Conservation (phyloP, 75 land plant species). For the Adiantum capillusveneris region DNA sequence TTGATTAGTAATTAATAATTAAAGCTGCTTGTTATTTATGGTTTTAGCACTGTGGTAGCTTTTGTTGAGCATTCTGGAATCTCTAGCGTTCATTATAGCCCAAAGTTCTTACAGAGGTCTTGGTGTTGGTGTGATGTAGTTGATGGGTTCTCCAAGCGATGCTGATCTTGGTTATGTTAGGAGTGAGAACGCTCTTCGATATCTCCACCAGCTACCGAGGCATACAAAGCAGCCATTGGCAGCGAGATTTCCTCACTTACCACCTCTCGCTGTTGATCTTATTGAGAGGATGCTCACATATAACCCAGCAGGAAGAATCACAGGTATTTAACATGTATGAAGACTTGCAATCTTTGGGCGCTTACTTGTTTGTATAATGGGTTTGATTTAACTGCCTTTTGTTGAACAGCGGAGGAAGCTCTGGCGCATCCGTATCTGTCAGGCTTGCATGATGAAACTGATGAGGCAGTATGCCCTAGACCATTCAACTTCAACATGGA, state of each 20-base stretch:
- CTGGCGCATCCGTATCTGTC: slow-evolving; percentile 66
- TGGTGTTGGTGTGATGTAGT: slow-evolving; percentile 15
- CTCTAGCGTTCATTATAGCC: no score
- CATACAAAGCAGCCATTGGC: slow-evolving; percentile 46
- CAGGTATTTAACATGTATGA: no score
- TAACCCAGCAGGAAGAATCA: slow-evolving; percentile 64
- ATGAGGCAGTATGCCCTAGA: slow-evolving; percentile 57
- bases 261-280: slow-evolving; percentile 70
- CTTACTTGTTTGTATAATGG: neutral
- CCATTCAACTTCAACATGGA: slow-evolving; percentile 70
- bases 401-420: slow-evolving; percentile 80
- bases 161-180: slow-evolving; percentile 54
- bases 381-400: no score
- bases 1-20: no score
- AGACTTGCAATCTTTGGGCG: no score
- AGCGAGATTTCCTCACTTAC: slow-evolving; percentile 58
- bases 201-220: slow-evolving; percentile 50
- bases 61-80: no score
- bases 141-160: slow-evolving; percentile 73
- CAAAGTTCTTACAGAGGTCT: no score
- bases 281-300: slow-evolving; percentile 74
- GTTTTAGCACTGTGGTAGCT: no score
- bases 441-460: slow-evolving; percentile 58
- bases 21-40: no score
- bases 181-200: slow-evolving; percentile 68